A percentile compares a stretch with the other conserved stretches of the same genome.
phyloP scores from a whole-genome alignment of 305 asterid genomes.

The Vinca major region DNA sequence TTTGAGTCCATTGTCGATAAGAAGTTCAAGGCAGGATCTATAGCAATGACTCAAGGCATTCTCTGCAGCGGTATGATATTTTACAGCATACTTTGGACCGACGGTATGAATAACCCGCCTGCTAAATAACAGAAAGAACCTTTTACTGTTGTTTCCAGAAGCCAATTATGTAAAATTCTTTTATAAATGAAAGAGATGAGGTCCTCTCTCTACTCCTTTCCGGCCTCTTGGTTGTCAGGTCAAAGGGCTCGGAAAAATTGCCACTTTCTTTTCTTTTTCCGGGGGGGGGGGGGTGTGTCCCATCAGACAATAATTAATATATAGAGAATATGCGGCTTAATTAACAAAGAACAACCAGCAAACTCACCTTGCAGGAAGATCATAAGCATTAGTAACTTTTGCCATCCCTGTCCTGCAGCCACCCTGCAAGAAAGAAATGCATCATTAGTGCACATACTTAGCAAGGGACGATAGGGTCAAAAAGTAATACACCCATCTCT shows the following conservation, averaged over 20 bases:
- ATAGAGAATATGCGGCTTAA: conserved; percentile 2
- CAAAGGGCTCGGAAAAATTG: too few species aligned
- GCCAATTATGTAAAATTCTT: neutral
- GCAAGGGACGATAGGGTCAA: neutral
- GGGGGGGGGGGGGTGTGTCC: too few species aligned
- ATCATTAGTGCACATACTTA: conserved; percentile 12
- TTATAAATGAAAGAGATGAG: neutral
- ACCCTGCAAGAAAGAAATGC: conserved; percentile 39
- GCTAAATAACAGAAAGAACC: conserved; percentile 24
- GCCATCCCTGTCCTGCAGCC: conserved; percentile 97
- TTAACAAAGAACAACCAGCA: conserved; percentile 7
- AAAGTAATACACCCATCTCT: neutral
- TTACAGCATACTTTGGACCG: conserved; percentile 89
- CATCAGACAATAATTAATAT: neutral
- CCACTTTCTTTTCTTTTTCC: too few species aligned
- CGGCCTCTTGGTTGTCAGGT: too few species aligned
- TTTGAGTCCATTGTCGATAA: conserved; percentile 59
- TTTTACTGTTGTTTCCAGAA: neutral
- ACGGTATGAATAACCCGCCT: conserved; percentile 88
- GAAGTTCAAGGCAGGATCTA: conserved; percentile 84
- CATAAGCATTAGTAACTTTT: conserved; percentile 69
- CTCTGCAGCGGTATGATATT: conserved; percentile 95
- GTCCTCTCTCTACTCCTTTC: neutral
- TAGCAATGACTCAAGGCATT: conserved; percentile 96
- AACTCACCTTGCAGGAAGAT: conserved; percentile 78